phyloP scores from a whole-genome alignment of 2,329 filamentous ascomycete genomes.

The Cytospora mali region DNA sequence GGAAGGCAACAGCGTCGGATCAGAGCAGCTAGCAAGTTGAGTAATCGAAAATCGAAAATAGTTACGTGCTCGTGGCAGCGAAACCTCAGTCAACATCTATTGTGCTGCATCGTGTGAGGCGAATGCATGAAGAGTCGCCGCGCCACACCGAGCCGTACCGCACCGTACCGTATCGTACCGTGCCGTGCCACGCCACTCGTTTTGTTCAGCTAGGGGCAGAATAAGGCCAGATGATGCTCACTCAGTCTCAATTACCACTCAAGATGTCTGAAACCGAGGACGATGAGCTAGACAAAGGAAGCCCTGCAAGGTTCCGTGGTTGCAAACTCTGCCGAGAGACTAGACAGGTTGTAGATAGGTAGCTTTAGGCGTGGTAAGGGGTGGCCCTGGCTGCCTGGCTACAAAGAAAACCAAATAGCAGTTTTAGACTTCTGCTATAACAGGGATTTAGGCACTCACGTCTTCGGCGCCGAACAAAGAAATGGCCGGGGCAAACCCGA shows the following conservation, averaged over 20 bases:
- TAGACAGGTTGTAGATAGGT: too few species aligned
- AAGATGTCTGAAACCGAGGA: background rate
- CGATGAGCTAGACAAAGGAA: background rate
- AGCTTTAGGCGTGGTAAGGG: background rate
- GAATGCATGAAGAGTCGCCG: background rate
- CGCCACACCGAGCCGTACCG: constrained; percentile 2
- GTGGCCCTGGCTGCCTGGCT: background rate
- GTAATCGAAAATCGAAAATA: background rate
- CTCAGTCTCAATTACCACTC: background rate
- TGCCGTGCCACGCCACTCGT: background rate
- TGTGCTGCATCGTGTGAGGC: background rate
- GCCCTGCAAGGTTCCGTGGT: background rate
- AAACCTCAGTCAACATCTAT: background rate
- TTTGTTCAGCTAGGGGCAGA: background rate
- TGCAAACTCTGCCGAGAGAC: background rate
- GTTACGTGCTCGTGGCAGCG: background rate
- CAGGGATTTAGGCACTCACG: background rate
- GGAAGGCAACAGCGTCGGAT: background rate
- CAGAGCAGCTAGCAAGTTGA: background rate
- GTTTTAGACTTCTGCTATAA: background rate
- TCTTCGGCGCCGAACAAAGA: background rate
- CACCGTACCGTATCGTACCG: constrained; percentile 1
- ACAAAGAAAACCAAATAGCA: background rate
- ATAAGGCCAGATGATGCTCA: background rate
- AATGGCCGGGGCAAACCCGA: background rate